Conservation (phyloP, 768 basidiomycete genomes). For the Mycena chlorophos region DNA sequence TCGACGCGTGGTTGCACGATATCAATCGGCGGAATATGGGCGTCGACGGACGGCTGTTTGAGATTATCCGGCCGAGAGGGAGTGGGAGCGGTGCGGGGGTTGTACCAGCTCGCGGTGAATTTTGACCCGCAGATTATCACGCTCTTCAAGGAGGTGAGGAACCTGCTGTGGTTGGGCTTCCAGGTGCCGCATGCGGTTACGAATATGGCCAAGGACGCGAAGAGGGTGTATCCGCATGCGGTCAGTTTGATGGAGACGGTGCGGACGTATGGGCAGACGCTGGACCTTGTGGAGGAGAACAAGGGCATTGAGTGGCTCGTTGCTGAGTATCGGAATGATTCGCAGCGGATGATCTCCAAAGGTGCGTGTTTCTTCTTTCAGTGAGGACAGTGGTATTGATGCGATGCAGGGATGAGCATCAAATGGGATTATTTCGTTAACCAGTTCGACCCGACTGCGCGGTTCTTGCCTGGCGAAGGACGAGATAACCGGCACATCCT, state of each 20-base stretch:
- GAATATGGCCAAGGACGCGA: slow-evolving; percentile 98
- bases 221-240: slow-evolving; percentile 96
- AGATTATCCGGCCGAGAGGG: slow-evolving; percentile 76
- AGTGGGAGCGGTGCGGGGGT: slow-evolving; percentile 34
- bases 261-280: slow-evolving; percentile 93
- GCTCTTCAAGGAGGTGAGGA: slow-evolving; percentile 97
- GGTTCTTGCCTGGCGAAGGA: slow-evolving; percentile 73
- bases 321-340: slow-evolving; percentile 90
- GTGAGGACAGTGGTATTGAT: too few species aligned
- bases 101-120: slow-evolving; percentile 89
- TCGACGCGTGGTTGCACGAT: slow-evolving; percentile 94
- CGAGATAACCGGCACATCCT: slow-evolving; percentile 87
- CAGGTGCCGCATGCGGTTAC: slow-evolving; percentile 92
- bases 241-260: slow-evolving; percentile 99
- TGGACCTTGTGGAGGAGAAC: slow-evolving; percentile 88
- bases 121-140: slow-evolving; percentile 99
- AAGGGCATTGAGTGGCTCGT: slow-evolving; percentile 92
- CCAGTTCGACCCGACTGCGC: slow-evolving; percentile 75
- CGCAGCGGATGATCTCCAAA: slow-evolving; percentile 88
- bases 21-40: slow-evolving; percentile 92
- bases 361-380: slow-evolving; percentile 56
- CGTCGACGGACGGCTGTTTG: slow-evolving; percentile 88
- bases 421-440: slow-evolving; percentile 98
- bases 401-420: slow-evolving; percentile 80
- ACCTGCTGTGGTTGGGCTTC: slow-evolving; percentile 93